Base-by-base conservation (phyloP, 768 basidiomycete species). In the Suillus hirtellus region DNA sequence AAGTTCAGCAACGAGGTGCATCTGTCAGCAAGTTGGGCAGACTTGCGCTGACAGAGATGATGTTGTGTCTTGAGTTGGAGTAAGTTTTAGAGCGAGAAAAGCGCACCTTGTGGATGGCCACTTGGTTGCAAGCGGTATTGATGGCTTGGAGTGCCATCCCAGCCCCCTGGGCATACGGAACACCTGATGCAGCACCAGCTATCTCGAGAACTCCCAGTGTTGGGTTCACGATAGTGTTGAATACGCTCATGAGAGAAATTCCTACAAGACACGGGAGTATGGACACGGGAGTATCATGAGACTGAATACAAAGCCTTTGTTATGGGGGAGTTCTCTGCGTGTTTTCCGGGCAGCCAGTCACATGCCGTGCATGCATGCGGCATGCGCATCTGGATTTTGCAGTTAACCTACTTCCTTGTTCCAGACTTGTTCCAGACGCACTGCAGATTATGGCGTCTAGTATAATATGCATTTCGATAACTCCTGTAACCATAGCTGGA, bases 21-120 rank as follows among this genome's bases (percentile, higher is more conserved):
- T 67, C 78, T 79, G 58, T 75, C 66, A 5, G 76, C 76, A 27
- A 87, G 71, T 53, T 77, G 79, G 63, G 69, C 71, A 21, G 80
- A 76, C 67, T 80, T 82, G 66, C 72, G 67, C 84, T 44, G 64
- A 46, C 38, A 60, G 19, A 31, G 47, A 62, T 12, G 49, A 27
- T 34, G 50, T 56, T 46, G 53, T 5, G n/a, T 49, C 49, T 55
- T 66, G 17, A 65, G 68, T 14, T 9, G 42, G 59, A 61, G 37
- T 55, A 1, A 31, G 43, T 15, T 5, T 12, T 10, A 15, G 40
- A 14, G 31, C 19, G 62, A 42, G 61, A 50, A 64, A 58, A 44
- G 54, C 66, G 63, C 59, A 85, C 86, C 80, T 84, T 86, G 70
- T 84, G 79, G 24, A 79, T 70, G 24, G 76, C 69, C 21, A 86